Percentiles rank a stretch among this genome's conserved stretches.
These are phyloP conservation scores for Populus davidiana DNA, from an alignment of 345 rosid species.

Conservation along the genomic window DNA sequence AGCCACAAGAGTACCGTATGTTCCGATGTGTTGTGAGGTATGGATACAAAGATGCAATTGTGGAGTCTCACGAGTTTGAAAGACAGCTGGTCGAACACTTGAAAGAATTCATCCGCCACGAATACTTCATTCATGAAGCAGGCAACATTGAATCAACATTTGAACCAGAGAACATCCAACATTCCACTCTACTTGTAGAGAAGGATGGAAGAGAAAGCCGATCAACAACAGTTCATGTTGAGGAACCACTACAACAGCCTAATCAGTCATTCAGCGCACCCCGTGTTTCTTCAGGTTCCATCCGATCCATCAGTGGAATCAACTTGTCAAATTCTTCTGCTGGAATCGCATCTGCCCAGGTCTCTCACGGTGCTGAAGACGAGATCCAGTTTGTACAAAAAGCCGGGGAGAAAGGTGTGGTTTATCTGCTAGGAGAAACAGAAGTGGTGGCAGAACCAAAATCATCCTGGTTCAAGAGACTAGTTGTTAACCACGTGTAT, in stretches of 20 bases:
- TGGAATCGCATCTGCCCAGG: constrained; percentile 14
- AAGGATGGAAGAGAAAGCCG: constrained; percentile 21
- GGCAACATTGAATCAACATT: not conserved
- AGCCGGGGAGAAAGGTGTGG: constrained; percentile 60
- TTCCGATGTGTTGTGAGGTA: constrained; percentile 74
- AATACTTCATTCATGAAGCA: constrained; percentile 33
- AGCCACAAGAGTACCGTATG: constrained; percentile 54
- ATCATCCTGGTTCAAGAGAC: constrained; percentile 58
- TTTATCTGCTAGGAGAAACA: constrained; percentile 66
- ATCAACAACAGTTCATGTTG: constrained; percentile 19
- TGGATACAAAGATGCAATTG: constrained; percentile 52
- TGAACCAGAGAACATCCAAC: constrained; percentile 1
- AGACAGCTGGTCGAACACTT: constrained; percentile 42
- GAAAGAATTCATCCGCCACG: constrained; percentile 54
- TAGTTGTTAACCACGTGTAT: constrained; percentile 51
- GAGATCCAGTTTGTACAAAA: constrained; percentile 54
- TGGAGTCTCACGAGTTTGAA: constrained; percentile 45
- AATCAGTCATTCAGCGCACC: not conserved
- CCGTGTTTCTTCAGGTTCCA: constrained; percentile 42
- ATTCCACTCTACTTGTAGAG: constrained; percentile 13
- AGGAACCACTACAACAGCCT: constrained; percentile 36
- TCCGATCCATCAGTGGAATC: constrained; percentile 21
- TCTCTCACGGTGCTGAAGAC: constrained; percentile 33
- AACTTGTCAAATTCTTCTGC: constrained; percentile 21
- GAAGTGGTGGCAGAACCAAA: constrained; percentile 47